Evolutionary conservation across 139 green algal species (phyloP).

Genomic region (Closterium sp.): DNA sequence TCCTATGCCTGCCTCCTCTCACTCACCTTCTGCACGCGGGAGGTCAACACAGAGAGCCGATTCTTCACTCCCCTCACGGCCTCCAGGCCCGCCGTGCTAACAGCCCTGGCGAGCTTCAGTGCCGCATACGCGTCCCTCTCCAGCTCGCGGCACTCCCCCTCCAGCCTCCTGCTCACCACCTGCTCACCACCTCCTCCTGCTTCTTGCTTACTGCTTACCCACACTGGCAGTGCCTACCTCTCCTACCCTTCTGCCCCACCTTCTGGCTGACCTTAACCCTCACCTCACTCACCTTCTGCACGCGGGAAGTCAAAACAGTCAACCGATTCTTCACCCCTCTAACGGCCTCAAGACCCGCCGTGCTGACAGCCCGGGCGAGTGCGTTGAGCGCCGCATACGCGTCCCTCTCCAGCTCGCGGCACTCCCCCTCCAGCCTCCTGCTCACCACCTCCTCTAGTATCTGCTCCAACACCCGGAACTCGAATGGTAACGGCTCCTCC

Average conservation of each 20-base stretch:
- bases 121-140: too few species aligned
- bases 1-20: too few species aligned
- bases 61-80: too few species aligned
- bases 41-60: too few species aligned
- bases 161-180: neutral
- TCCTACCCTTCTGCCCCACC: too few species aligned
- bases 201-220: too few species aligned
- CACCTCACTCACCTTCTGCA: constrained; percentile 21
- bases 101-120: too few species aligned
- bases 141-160: too few species aligned
- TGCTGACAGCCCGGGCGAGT: constrained; percentile 78
- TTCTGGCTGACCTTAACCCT: neutral
- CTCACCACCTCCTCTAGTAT: constrained; percentile 22
- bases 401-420: constrained; percentile 77
- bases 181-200: constrained; percentile 21
- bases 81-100: too few species aligned
- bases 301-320: constrained; percentile 33
- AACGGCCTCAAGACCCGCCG: constrained; percentile 81
- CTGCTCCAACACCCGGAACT: constrained; percentile 34
- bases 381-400: constrained; percentile 81
- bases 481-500: constrained; percentile 27
- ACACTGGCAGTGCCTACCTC: too few species aligned
- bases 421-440: too few species aligned
- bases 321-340: constrained; percentile 78
- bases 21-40: constrained; percentile 18